Base-by-base conservation (phyloP, 192 early-diverging fungal species). In the Coemansia sp. region DNA sequence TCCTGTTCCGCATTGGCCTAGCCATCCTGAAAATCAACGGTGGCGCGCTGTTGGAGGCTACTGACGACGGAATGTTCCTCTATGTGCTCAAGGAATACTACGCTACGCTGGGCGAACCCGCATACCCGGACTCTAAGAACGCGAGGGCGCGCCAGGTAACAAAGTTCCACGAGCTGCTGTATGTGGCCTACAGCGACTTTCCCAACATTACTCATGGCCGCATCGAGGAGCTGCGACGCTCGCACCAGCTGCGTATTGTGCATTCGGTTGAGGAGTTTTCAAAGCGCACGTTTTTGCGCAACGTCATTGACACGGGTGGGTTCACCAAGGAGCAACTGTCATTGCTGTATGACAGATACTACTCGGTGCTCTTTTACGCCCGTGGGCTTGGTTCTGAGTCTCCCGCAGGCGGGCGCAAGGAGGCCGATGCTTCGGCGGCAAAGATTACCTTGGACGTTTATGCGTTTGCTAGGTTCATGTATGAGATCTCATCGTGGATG, bases 11-110 rank as follows among this genome's bases (percentile, higher is more conserved):
- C 69, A 90, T 98, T 53, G 92, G 90, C 20, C 68, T 90, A 62
- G 96, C 94, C 6, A 91, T 97, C 34, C 67, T 99, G 10, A 99
- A 99, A 69, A 90, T 93, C 62, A 98, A 97, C 71, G 97, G 90
- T 13, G 86, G 88, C 34, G 85, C 87, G 45, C 63, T 93, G 21
- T 73, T 93, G 63, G 64, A 85, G 25, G 82, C 86, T 14, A 75
- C 70, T 1, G 92, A 93, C 62, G 92, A 93, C 70, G 90, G 92
- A 28, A 82, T 82, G n/a, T 89, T 89, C 57, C 87, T 97, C 83
- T 85, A 89, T 75, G 77, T 92, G 1, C 72, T 99, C 31, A 98
- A 98, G 75, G 72, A 78, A 18, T 99, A 93, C 82, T 99, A 96
- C 61, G 69, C 71, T 0, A 88, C 85, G 26, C 77, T 98, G 57